Evolutionary conservation across 495 filamentous ascomycete species (phyloP).

Genomic region (Choiromyces venosus): DNA sequence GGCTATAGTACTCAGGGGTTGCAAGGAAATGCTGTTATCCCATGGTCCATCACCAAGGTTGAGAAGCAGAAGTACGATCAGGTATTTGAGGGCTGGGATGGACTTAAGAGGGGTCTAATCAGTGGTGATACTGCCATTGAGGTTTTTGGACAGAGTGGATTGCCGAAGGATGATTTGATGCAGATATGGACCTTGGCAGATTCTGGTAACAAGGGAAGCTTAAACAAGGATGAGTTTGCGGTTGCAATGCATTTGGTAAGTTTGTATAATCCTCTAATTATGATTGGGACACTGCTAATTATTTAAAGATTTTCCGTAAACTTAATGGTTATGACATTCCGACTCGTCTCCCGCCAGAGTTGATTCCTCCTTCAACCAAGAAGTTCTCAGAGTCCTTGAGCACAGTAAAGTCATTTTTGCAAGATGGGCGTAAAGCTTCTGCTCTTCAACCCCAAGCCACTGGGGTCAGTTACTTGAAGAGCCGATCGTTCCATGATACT

Average conservation of each 20-base stretch:
- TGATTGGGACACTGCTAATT: constrained; percentile 12
- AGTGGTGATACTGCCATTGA: constrained; percentile 91
- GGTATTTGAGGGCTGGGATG: constrained; percentile 95
- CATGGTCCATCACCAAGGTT: constrained; percentile 98
- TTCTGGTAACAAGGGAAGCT: constrained; percentile 81
- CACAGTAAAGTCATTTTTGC: constrained; percentile 85
- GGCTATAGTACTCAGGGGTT: constrained; percentile 84
- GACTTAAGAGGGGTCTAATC: constrained; percentile 86
- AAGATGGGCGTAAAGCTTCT: constrained; percentile 82
- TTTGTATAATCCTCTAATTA: background rate
- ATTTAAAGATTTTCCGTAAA: constrained; percentile 71
- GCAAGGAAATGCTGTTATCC: constrained; percentile 88
- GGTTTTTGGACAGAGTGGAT: constrained; percentile 92
- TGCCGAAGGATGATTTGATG: constrained; percentile 84
- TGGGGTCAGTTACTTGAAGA: constrained; percentile 96
- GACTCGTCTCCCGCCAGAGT: constrained; percentile 82
- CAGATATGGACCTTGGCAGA: constrained; percentile 93
- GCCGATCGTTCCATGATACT: constrained; percentile 74
- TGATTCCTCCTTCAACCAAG: constrained; percentile 91
- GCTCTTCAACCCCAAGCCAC: constrained; percentile 89
- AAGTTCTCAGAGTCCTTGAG: constrained; percentile 89
- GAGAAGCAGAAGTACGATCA: constrained; percentile 97
- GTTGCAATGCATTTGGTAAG: constrained; percentile 86
- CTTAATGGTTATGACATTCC: constrained; percentile 93
- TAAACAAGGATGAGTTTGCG: constrained; percentile 97